Percentiles rank a stretch among this genome's conserved stretches.
Evolutionary conservation across 2,329 filamentous ascomycete genomes (phyloP).

Genomic region (Cercospora brassicicola): DNA sequence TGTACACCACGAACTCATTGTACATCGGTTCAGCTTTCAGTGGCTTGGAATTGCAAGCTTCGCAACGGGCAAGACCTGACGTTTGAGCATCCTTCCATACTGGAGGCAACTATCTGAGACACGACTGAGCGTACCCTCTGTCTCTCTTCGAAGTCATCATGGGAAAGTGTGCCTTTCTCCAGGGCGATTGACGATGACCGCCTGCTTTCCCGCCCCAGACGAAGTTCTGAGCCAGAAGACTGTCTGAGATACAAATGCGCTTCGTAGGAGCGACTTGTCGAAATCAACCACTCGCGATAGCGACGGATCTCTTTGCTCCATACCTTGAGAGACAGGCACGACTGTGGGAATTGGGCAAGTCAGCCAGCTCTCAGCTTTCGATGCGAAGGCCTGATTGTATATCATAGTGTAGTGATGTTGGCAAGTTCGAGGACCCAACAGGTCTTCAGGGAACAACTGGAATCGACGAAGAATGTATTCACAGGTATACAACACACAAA

Average conservation of each 20-base stretch:
- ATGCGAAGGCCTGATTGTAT: neutral
- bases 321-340: neutral
- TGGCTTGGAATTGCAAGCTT: neutral
- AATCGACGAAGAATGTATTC: neutral
- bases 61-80: neutral
- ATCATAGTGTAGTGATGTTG: neutral
- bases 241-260: neutral
- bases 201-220: neutral
- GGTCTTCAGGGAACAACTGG: too few relatives aligned
- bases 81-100: neutral
- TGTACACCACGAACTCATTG: neutral
- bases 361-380: neutral
- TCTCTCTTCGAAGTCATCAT: neutral
- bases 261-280: neutral
- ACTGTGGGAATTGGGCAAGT: neutral
- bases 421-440: neutral
- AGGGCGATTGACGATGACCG: neutral
- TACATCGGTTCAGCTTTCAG: neutral
- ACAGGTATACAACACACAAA: slow-evolving; percentile 21
- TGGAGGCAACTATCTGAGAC: neutral
- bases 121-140: neutral
- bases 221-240: neutral
- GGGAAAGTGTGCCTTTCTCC: neutral
- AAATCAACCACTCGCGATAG: neutral
- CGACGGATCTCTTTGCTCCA: neutral